phyloP scores from a whole-genome alignment of 768 basidiomycete species.

The Lactifluus pinguis region DNA sequence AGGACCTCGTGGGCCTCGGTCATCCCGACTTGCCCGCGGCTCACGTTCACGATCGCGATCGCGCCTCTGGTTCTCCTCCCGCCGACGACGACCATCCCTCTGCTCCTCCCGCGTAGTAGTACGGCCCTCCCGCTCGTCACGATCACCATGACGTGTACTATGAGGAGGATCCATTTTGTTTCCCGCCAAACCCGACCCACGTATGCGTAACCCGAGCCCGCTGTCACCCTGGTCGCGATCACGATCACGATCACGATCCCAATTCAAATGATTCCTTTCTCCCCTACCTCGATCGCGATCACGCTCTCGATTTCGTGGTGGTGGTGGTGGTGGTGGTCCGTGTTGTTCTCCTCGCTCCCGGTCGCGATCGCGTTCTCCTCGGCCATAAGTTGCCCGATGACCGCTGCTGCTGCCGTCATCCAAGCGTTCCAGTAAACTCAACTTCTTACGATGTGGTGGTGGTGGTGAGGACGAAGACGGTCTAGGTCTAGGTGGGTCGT shows the following conservation, averaged over 20 bases:
- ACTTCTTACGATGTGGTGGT: background rate
- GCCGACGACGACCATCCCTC: conserved; percentile 1
- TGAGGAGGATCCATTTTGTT: too few relatives aligned
- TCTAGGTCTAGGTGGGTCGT: background rate
- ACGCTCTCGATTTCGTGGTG: background rate
- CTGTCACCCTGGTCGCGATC: conserved; percentile 6
- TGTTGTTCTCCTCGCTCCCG: background rate
- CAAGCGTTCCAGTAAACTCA: conserved; percentile 10
- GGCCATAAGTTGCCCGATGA: background rate
- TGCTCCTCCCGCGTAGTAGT: conserved; percentile 12
- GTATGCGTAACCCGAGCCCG: background rate
- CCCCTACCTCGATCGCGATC: background rate
- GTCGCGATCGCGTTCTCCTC: background rate
- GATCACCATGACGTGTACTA: conserved; percentile 1
- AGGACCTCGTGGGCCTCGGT: conserved; percentile 22
- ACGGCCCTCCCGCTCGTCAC: too few relatives aligned
- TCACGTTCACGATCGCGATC: conserved; percentile 5
- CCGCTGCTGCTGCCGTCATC: background rate
- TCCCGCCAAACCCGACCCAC: background rate
- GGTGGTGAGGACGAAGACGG: background rate
- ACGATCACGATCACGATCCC: conserved; percentile 14
- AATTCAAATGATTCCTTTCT: conserved; percentile 3
- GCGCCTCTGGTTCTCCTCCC: conserved; percentile 11
- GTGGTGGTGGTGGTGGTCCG: background rate
- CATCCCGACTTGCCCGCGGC: conserved; percentile 9